Percentiles rank a stretch among this genome's conserved stretches.
Evolutionary conservation across 106 monocot species (phyloP).

Genomic region (Dioscorea zingiberensis): DNA sequence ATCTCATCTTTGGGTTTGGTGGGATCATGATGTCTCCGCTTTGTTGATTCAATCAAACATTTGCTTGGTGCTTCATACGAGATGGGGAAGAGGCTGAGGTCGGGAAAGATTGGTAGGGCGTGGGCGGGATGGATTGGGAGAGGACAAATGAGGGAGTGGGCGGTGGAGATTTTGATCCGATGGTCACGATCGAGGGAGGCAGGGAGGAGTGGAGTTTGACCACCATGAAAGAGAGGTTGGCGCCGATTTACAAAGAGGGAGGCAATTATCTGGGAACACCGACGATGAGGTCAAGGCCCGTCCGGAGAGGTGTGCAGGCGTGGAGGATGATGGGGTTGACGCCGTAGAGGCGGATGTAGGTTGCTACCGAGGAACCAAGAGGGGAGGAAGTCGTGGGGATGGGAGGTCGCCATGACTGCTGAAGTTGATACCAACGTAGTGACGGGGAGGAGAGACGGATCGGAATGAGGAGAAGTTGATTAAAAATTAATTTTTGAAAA

Average conservation of each 20-base stretch:
- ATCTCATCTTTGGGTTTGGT: no score
- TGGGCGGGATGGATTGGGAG: neutral
- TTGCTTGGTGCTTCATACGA: no score
- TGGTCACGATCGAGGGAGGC: neutral
- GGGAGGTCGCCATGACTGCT: no score
- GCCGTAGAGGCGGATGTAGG: no score
- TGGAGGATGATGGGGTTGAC: conserved; percentile 8
- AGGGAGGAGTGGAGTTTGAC: neutral
- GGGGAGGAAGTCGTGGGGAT: no score
- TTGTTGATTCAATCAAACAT: no score
- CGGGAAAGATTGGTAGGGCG: no score
- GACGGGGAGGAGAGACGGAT: neutral
- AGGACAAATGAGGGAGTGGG: neutral
- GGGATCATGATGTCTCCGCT: no score
- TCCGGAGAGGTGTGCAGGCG: conserved; percentile 14
- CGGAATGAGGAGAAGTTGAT: no score
- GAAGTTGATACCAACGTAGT: neutral
- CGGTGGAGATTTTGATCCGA: neutral
- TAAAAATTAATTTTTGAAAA: no score
- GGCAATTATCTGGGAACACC: conserved; percentile 19
- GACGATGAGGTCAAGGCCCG: conserved; percentile 22
- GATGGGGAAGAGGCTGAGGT: neutral
- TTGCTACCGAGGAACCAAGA: no score
- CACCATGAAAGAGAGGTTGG: conserved; percentile 10
- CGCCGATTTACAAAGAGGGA: neutral